Evolutionary conservation across 2,329 filamentous ascomycete genomes (phyloP).

Genomic region (Shiraia sp.): DNA sequence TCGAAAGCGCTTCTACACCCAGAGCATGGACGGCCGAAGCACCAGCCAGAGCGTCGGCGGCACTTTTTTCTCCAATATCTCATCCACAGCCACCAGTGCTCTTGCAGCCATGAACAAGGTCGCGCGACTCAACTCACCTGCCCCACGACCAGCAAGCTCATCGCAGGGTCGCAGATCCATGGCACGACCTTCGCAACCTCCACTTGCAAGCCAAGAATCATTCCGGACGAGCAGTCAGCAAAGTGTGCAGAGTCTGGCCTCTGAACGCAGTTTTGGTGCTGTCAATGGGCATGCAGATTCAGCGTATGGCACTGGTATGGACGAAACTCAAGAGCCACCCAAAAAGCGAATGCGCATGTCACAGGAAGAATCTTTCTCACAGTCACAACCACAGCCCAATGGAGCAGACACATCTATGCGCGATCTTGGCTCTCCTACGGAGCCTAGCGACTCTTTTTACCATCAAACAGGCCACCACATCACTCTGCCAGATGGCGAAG

Average conservation of each 20-base stretch:
- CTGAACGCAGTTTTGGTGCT: conserved; percentile 71
- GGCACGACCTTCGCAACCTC: conserved; percentile 71
- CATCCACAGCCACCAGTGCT: conserved; percentile 86
- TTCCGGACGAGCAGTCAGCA: conserved; percentile 79
- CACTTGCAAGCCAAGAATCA: conserved; percentile 65
- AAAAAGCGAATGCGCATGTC: conserved; percentile 70
- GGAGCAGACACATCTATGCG: conserved; percentile 62
- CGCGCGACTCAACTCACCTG: conserved; percentile 87
- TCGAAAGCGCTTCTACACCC: conserved; percentile 88
- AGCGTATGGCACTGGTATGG: conserved; percentile 63
- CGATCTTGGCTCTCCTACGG: conserved; percentile 68
- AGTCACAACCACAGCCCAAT: conserved; percentile 44
- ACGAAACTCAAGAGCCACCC: conserved; percentile 72
- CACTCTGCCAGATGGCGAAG: conserved; percentile 54
- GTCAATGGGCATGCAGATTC: conserved; percentile 62
- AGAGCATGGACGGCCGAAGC: conserved; percentile 68
- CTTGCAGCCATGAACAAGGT: conserved; percentile 93
- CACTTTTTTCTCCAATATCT: conserved; percentile 98
- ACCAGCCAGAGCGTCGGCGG: conserved; percentile 68
- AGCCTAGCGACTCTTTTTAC: conserved; percentile 76
- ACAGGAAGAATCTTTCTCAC: conserved; percentile 45
- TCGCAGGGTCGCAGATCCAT: conserved; percentile 70
- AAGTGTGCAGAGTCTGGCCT: conserved; percentile 69
- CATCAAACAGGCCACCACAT: conserved; percentile 51
- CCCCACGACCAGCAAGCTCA: conserved; percentile 63